A percentile compares a stretch with the other conserved stretches of the same genome.
These are phyloP conservation scores for Barnettozyma salicaria DNA, from an alignment of 805 yeast species.

Conservation along the genomic window DNA sequence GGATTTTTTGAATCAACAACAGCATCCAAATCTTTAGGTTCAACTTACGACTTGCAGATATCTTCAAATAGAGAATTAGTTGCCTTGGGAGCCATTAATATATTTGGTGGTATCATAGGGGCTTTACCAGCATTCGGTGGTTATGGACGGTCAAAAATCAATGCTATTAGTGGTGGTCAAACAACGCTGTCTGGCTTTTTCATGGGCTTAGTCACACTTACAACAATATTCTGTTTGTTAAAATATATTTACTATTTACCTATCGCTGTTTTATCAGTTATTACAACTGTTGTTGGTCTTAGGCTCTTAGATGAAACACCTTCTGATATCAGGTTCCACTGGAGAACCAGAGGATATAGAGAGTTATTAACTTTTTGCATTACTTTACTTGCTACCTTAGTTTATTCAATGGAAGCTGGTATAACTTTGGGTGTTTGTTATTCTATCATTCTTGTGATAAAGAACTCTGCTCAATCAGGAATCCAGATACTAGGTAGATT, in stretches of 20 bases:
- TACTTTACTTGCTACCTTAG: conserved; percentile 58
- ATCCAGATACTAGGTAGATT: conserved; percentile 76
- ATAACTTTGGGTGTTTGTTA: conserved; percentile 81
- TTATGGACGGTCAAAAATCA: conserved; percentile 86
- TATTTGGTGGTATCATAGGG: conserved; percentile 45
- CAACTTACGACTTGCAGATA: conserved; percentile 61
- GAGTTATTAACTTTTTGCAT: conserved; percentile 65
- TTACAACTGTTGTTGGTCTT: conserved; percentile 73
- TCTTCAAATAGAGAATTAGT: conserved; percentile 88
- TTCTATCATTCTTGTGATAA: conserved; percentile 72
- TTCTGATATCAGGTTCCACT: conserved; percentile 65
- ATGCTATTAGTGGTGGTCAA: conserved; percentile 80
- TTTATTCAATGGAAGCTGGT: conserved; percentile 83
- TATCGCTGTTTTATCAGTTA: conserved; percentile 68
- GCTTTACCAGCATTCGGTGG: conserved; percentile 94
- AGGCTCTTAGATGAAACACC: conserved; percentile 83
- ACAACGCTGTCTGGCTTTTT: conserved; percentile 80
- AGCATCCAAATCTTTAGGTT: conserved; percentile 81
- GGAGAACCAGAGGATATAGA: conserved; percentile 64
- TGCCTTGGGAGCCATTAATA: conserved; percentile 76
- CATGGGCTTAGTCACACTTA: conserved; percentile 69
- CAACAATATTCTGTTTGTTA: conserved; percentile 56
- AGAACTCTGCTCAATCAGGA: conserved; percentile 73
- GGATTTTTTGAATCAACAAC: conserved; percentile 94
- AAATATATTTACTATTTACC: conserved; percentile 70